A percentile compares a stretch with the other conserved stretches of the same genome.
phyloP scores from a whole-genome alignment of 257 asterid genomes.

The Solanum habrochaites region DNA sequence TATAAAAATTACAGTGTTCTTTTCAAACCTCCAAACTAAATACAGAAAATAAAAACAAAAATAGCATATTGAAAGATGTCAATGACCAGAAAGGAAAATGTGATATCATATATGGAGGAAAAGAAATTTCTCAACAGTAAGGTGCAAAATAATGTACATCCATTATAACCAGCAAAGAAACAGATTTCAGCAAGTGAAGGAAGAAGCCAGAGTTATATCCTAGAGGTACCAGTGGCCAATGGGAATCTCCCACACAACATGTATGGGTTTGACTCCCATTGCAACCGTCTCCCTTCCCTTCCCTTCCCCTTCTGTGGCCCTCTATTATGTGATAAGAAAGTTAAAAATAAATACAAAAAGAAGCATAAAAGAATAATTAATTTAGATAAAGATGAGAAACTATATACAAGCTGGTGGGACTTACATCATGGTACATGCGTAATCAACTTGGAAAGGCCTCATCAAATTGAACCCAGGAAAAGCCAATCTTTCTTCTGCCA shows the following conservation, averaged over 20 bases:
- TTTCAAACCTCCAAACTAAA: not conserved
- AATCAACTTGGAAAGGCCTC: constrained; percentile 55
- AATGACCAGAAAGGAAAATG: not conserved
- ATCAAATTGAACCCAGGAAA: constrained; percentile 80
- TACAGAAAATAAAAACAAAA: not conserved
- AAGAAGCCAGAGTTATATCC: not conserved
- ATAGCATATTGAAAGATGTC: not conserved
- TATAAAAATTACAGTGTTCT: not conserved
- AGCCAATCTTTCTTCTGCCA: constrained; percentile 88
- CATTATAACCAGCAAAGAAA: not conserved
- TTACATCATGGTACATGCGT: constrained; percentile 67
- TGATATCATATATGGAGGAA: not conserved
- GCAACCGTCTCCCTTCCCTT: not conserved
- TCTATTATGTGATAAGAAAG: not conserved
- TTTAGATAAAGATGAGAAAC: not conserved
- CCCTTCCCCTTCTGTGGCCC: not conserved
- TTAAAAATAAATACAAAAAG: not conserved
- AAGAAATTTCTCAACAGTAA: not conserved
- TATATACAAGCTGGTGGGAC: constrained; percentile 11
- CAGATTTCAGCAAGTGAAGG: not conserved
- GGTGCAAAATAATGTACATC: not conserved
- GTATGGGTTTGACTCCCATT: not conserved
- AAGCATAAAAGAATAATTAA: not conserved
- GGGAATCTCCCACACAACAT: not conserved
- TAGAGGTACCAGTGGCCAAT: not conserved